Base-by-base conservation (phyloP, 2,329 filamentous ascomycete species). In the Pseudogymnoascus sp. region DNA sequence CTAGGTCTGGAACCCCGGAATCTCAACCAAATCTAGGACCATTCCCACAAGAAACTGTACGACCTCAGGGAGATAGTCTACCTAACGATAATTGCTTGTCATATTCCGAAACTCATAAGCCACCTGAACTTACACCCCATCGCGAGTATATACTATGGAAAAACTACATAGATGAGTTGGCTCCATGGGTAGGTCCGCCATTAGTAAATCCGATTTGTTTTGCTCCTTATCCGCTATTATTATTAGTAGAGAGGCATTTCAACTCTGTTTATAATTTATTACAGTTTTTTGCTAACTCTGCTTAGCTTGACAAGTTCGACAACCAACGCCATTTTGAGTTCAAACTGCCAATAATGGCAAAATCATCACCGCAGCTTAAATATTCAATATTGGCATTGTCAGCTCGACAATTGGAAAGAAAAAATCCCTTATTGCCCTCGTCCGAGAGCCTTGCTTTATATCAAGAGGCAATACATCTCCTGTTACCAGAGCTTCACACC, bases 231-330 rank as follows among this genome's bases (percentile, higher is more conserved):
- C 34, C 12, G 34, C 34, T 36, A 36, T 14, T 14, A 36, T 36
- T 12, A 36, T 36, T 36, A 8, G 11, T 36, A 11, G 34, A 36
- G 34, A 1, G 34, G 34, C 34, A 36, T 36, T 36, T 12, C 34
- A 36, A 36, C 4, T 12, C 34, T 4, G 34, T 36, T 36, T 36
- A 36, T 12, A 36, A 36, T 36, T 36, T 12, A 12, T 36, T 36
- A 5, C 34, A 21, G 18, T 21, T 42, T 4, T 21, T 34, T 37
- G 68, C 62, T 11, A 1, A 28, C 25, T 28, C 38, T 31, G 16
- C 25, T 44, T 60, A 75, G 80, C 76, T 83, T 1, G 81, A 84
- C 64, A 83, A 81, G 72, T 82, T 84, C 61, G 81, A 83, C 66
- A 74, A 75, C 31, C 73, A 79, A 59, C 73, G 76, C 1, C 76